Base-by-base conservation (phyloP, 345 rosid species). In the Gossypium raimondii region DNA sequence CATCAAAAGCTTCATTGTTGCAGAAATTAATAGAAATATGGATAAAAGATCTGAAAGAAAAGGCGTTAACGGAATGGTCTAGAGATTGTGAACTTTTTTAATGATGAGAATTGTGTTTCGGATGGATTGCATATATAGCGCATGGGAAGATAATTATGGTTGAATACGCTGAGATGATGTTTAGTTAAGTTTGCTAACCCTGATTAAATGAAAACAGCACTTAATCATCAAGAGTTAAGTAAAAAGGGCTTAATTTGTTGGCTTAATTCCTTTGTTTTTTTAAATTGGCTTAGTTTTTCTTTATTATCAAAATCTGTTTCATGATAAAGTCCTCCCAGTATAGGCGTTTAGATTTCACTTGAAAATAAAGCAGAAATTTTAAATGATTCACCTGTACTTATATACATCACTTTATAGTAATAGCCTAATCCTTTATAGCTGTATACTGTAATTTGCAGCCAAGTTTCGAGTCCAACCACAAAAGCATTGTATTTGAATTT, bases 101-200 rank as follows among this genome's bases (percentile, higher is more conserved):
- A 22, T 74, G 82, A 72, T 34, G 79, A 59, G 75, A 79, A 73
- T 79, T 34, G 74, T 69, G 43, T 73, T 77, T 1, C 69, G 75
- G 58, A 60, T 44, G 75, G 74, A 14, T 13, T 24, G 85, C 80
- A 47, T 82, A 74, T 82, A 84, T 86, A 86, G 82, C 14, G 47
- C 63, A 63, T 56, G 81, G 75, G 78, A 70, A 71, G 34, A 9
- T 7, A 7, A 11, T 27, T 17, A 14, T 17, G 74, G 74, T 38
- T 71, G 2, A 38, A 14, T 18, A 6, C 56, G 7, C 41, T 51
- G 1, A 52, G 18, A 14, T 45, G 50, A 3, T 17, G 63, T 53
- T 3, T 71, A 2, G 74, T 71, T 71, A 52, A 3, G 20, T 55
- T 55, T 71, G 45, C 48, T 55, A 71, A 71, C 63, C 59, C 13